phyloP scores from a whole-genome alignment of 352 stramenopile genomes.

The Globisporangium iwayamae region DNA sequence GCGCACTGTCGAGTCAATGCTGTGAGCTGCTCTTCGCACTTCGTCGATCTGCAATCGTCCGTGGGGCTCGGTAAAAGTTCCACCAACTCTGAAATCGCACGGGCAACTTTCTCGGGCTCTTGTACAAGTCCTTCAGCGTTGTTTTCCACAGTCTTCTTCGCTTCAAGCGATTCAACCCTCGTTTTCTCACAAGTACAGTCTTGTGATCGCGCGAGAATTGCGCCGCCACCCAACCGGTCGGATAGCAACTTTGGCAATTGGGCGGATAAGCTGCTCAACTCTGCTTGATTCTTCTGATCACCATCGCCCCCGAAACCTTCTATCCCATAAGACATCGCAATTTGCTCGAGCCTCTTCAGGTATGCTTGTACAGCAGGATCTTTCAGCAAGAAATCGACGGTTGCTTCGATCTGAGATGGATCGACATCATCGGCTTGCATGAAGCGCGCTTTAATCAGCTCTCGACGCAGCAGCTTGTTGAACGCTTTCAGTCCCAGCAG shows the following conservation, averaged over 20 bases:
- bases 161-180: background rate
- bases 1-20: constrained; percentile 16
- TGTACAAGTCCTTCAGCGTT: constrained; percentile 25
- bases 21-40: constrained; percentile 16
- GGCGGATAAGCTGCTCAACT: constrained; percentile 4
- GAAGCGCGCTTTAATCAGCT: constrained; percentile 62
- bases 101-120: constrained; percentile 35
- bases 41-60: constrained; percentile 8
- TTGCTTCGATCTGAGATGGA: constrained; percentile 21
- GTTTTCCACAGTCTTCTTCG: constrained; percentile 5
- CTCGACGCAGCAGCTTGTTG: constrained; percentile 60
- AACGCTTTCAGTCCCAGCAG: constrained; percentile 64
- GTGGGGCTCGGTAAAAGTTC: constrained; percentile 33
- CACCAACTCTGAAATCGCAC: constrained; percentile 33
- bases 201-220: background rate
- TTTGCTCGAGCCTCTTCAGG: constrained; percentile 52
- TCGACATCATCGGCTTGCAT: constrained; percentile 22
- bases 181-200: background rate
- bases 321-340: constrained; percentile 22
- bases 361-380: constrained; percentile 52
- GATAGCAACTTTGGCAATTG: constrained; percentile 12
- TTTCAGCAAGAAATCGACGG: constrained; percentile 35
- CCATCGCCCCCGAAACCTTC: background rate
- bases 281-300: constrained; percentile 5
- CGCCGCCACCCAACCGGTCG: background rate